Evolutionary conservation across 441 rosid species (phyloP).

Genomic region (Daphne laureola): DNA sequence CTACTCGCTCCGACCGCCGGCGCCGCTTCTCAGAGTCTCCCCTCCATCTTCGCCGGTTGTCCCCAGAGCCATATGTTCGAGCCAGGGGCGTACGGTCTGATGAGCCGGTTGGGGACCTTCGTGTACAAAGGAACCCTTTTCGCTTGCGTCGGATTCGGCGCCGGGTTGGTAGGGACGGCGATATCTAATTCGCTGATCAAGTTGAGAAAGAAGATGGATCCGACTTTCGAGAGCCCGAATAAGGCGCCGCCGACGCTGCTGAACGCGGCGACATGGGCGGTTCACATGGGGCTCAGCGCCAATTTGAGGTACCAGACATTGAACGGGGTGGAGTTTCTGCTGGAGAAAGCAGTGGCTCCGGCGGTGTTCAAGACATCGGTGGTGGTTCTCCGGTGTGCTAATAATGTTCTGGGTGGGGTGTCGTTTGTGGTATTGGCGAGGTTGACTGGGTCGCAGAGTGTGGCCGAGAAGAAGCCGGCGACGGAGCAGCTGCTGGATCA

Average conservation of each 20-base stretch:
- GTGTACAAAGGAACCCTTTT: constrained; percentile 72
- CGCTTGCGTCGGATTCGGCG: constrained; percentile 57
- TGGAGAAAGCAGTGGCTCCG: constrained; percentile 47
- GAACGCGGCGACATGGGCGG: constrained; percentile 58
- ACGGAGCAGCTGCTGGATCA: constrained; percentile 29
- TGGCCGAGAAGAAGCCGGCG: constrained; percentile 23
- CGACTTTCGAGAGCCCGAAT: constrained; percentile 52
- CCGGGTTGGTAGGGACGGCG: constrained; percentile 53
- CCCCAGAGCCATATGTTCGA: constrained; percentile 88
- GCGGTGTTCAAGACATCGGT: constrained; percentile 63
- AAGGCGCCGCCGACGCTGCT: constrained; percentile 48
- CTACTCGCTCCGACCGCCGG: constrained; percentile 64
- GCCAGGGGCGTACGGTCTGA: constrained; percentile 42
- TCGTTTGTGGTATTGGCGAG: constrained; percentile 78
- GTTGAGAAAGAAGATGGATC: constrained; percentile 64
- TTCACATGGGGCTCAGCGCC: constrained; percentile 63
- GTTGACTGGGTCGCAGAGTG: constrained; percentile 80
- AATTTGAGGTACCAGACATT: constrained; percentile 60
- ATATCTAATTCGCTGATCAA: constrained; percentile 48
- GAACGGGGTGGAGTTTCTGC: constrained; percentile 66
- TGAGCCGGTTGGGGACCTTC: constrained; percentile 63
- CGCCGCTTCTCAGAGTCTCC: constrained; percentile 35
- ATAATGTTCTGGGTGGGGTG: constrained; percentile 82
- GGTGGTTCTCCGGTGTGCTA: constrained; percentile 51
- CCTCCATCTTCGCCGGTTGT: constrained; percentile 57